These are phyloP conservation scores for Apiospora marii DNA, from an alignment of 2,329 filamentous ascomycete species.

Conservation along the genomic window DNA sequence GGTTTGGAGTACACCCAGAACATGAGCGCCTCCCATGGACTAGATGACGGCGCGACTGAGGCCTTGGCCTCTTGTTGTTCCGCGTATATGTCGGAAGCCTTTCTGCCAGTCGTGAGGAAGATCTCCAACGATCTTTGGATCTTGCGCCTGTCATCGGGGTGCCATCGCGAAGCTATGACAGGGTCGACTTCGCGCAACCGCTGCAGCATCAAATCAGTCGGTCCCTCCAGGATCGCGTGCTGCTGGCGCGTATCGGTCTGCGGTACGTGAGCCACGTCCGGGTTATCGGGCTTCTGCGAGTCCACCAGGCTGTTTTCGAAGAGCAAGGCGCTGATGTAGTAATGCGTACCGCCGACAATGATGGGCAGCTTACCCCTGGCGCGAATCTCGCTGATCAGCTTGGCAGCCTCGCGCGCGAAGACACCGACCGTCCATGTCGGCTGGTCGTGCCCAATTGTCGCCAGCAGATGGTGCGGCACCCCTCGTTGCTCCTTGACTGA, in stretches of 20 bases:
- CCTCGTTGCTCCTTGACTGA: conserved; percentile 76
- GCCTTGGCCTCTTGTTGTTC: conserved; percentile 67
- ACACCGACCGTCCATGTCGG: conserved; percentile 83
- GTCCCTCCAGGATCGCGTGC: conserved; percentile 75
- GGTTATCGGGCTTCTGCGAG: conserved; percentile 45
- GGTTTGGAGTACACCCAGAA: conserved; percentile 88
- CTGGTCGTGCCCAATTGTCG: conserved; percentile 76
- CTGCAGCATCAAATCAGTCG: conserved; percentile 75
- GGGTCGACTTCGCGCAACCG: conserved; percentile 85
- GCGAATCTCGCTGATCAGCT: conserved; percentile 79
- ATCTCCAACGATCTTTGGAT: conserved; percentile 92
- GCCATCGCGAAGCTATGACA: conserved; percentile 88
- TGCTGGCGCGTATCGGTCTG: conserved; percentile 49
- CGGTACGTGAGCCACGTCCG: conserved; percentile 35
- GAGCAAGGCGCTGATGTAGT: conserved; percentile 89
- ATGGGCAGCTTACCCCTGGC: conserved; percentile 83
- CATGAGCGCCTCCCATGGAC: conserved; percentile 68
- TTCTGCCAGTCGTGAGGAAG: conserved; percentile 80
- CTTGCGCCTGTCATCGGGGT: conserved; percentile 90
- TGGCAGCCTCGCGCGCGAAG: conserved; percentile 75
- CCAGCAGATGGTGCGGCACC: conserved; percentile 87
- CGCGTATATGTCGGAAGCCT: conserved; percentile 85
- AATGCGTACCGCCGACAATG: conserved; percentile 92
- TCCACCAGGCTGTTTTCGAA: conserved; percentile 76
- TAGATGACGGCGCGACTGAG: conserved; percentile 29